Evolutionary conservation across 1,284 basidiomycete genomes (phyloP).

Genomic region (Leccinum angustisporum): DNA sequence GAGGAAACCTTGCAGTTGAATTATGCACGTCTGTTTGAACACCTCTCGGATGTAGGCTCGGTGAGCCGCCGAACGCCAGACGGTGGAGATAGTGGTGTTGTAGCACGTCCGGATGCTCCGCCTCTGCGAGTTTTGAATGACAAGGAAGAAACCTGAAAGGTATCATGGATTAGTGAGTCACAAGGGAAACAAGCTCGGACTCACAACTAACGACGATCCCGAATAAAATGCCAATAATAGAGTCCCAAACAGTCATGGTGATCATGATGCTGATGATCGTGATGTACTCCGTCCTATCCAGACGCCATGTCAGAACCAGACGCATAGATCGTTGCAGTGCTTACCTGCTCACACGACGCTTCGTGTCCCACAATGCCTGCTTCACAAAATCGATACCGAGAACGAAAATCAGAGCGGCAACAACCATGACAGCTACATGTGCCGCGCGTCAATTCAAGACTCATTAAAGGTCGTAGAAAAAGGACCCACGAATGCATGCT

Average conservation of each 20-base stretch:
- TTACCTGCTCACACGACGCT: slow-evolving; percentile 81
- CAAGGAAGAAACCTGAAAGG: too few species aligned
- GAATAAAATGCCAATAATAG: too few species aligned
- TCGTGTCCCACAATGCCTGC: slow-evolving; percentile 95
- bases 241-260: slow-evolving; percentile 93
- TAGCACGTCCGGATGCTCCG: too few species aligned
- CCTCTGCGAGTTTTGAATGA: too few species aligned
- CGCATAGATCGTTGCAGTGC: slow-evolving; percentile 28
- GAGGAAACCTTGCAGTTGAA: too few species aligned
- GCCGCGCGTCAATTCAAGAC: slow-evolving; percentile 39
- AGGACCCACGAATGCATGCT: slow-evolving; percentile 80
- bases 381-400: slow-evolving; percentile 93
- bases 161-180: too few species aligned
- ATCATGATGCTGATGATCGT: slow-evolving; percentile 85
- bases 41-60: too few species aligned
- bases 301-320: slow-evolving; percentile 6
- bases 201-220: too few species aligned
- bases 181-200: too few species aligned
- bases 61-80: too few species aligned
- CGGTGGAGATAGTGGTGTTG: too few species aligned
- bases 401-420: slow-evolving; percentile 92
- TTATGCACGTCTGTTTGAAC: too few species aligned
- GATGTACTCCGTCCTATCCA: slow-evolving; percentile 64
- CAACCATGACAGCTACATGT: slow-evolving; percentile 77
- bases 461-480: background rate